A percentile compares a stretch with the other conserved stretches of the same genome.
Conservation (phyloP, 495 filamentous ascomycete species). For the Hypoxylon intermedium region DNA sequence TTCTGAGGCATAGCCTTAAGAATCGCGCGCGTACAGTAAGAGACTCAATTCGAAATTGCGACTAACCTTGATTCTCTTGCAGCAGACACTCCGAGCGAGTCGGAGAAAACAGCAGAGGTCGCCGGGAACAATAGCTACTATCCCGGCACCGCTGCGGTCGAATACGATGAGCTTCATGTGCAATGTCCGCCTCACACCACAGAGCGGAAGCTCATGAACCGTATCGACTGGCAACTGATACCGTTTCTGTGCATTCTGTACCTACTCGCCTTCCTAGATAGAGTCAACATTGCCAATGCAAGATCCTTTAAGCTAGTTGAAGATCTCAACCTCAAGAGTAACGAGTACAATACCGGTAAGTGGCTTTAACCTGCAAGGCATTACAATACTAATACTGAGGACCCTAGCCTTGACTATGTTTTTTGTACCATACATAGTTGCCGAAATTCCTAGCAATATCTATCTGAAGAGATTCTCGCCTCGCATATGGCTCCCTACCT, state of each 20-base stretch:
- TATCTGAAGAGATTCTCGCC: conserved; percentile 82
- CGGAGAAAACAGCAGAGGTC: conserved; percentile 32
- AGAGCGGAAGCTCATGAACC: conserved; percentile 73
- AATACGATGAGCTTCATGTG: conserved; percentile 52
- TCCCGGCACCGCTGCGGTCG: conserved; percentile 32
- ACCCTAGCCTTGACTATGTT: conserved; percentile 75
- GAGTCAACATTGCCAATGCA: conserved; percentile 77
- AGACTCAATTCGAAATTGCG: not conserved
- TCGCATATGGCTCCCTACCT: conserved; percentile 78
- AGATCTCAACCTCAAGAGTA: conserved; percentile 66
- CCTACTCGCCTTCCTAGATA: conserved; percentile 84
- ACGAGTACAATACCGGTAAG: conserved; percentile 70
- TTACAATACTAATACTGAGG: conserved; percentile 1
- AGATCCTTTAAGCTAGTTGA: conserved; percentile 65
- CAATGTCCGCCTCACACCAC: conserved; percentile 68
- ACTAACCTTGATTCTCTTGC: conserved; percentile 13
- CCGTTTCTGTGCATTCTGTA: conserved; percentile 85
- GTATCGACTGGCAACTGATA: conserved; percentile 81
- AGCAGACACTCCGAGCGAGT: conserved; percentile 26
- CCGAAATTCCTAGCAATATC: conserved; percentile 90
- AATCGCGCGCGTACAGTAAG: not conserved
- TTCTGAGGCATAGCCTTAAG: not conserved
- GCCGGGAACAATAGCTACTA: conserved; percentile 34
- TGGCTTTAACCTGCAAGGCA: not conserved
- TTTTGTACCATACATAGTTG: conserved; percentile 89